Evolutionary conservation across 2,329 filamentous ascomycete genomes (phyloP).

Genomic region (Aureobasidium melanogenum): DNA sequence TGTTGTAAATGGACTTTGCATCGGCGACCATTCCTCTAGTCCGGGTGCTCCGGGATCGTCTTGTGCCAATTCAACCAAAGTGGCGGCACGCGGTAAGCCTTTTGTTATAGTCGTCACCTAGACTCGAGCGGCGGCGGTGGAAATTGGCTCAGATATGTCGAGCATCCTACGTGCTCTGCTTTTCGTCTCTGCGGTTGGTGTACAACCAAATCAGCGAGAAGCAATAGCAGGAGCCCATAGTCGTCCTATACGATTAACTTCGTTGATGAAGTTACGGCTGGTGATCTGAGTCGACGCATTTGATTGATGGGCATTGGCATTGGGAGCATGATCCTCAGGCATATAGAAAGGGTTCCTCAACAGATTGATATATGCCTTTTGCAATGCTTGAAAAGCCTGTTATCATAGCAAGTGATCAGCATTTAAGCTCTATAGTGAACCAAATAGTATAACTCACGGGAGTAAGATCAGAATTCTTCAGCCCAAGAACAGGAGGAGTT

Average conservation of each 20-base stretch:
- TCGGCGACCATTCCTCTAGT: not conserved
- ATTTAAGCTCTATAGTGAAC: not conserved
- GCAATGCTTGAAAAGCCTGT: conserved; percentile 79
- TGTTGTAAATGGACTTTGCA: no score
- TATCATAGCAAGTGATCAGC: not conserved
- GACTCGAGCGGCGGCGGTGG: not conserved
- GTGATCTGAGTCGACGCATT: conserved; percentile 58
- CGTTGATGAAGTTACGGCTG: conserved; percentile 69
- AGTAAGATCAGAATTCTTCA: conserved; percentile 81
- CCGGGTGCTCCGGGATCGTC: not conserved
- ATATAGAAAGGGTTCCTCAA: conserved; percentile 93
- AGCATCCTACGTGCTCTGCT: not conserved
- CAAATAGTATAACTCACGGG: conserved; percentile 45
- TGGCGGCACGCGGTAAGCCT: not conserved
- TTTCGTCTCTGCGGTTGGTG: not conserved
- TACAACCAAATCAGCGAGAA: not conserved
- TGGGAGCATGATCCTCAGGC: conserved; percentile 72
- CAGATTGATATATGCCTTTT: conserved; percentile 81
- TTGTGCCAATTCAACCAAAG: not conserved
- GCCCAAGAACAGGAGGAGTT: conserved; percentile 47
- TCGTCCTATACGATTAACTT: conserved; percentile 80
- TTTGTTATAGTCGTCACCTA: not conserved
- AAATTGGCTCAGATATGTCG: not conserved
- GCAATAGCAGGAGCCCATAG: conserved; percentile 66
- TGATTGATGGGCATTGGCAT: conserved; percentile 35